phyloP scores from a whole-genome alignment of 1,139 yeast genomes.

The Candida mesenterica region DNA sequence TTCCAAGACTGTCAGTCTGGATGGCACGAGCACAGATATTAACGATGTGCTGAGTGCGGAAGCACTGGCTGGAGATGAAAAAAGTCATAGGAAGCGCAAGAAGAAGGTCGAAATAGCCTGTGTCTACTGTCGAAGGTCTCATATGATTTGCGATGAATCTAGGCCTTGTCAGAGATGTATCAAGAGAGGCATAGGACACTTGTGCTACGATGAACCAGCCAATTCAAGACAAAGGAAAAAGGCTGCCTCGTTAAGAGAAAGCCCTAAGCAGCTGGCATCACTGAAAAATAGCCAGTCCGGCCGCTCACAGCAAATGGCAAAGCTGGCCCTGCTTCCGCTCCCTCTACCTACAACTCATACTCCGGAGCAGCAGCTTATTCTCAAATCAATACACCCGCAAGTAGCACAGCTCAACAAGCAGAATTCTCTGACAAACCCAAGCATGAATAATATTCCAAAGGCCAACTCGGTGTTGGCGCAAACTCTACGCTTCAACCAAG shows the following conservation, averaged over 20 bases:
- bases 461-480: conserved; percentile 38
- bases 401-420: not conserved
- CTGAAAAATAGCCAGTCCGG: too few species aligned
- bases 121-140: conserved; percentile 89
- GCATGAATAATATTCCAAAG: conserved; percentile 13
- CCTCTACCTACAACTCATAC: conserved; percentile 7
- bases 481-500: conserved; percentile 54
- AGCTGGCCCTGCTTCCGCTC: conserved; percentile 3
- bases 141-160: conserved; percentile 86
- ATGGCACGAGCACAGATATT: too few species aligned
- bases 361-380: conserved; percentile 8
- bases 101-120: conserved; percentile 73
- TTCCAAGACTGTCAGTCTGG: too few species aligned
- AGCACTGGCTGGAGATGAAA: conserved; percentile 2
- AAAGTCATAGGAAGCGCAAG: conserved; percentile 27
- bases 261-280: conserved; percentile 7
- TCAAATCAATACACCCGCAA: not conserved
- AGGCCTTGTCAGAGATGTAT: conserved; percentile 89
- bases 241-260: conserved; percentile 28
- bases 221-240: conserved; percentile 42
- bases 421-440: conserved; percentile 4
- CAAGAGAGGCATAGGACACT: conserved; percentile 83
- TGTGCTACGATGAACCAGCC: conserved; percentile 80
- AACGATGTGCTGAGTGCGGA: not conserved
- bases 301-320: not conserved